Evolutionary conservation across 148 eudicot genomes (phyloP).

Genomic region (Amaranthus palmeri): DNA sequence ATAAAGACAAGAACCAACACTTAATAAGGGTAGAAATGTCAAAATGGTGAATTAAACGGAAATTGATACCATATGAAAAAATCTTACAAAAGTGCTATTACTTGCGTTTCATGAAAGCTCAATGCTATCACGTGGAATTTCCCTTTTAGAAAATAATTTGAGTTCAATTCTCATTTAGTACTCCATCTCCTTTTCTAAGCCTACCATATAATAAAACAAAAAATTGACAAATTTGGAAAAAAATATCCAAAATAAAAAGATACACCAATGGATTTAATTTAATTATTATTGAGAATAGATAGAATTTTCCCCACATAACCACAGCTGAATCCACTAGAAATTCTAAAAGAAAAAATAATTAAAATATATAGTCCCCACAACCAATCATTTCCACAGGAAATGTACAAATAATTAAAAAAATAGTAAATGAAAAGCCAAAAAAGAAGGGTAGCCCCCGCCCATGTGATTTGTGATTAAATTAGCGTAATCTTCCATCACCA

Average conservation of each 20-base stretch:
- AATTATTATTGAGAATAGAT: neutral
- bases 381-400: conserved; percentile 26
- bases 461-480: conserved; percentile 20
- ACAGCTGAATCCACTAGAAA: neutral
- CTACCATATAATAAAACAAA: no score
- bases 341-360: neutral
- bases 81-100: no score
- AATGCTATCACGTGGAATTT: no score
- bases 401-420: conserved; percentile 12
- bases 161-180: no score
- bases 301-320: neutral
- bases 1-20: no score
- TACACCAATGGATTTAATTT: neutral
- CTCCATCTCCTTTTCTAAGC: no score
- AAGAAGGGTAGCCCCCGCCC: conserved; percentile 18
- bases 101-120: no score
- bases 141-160: no score
- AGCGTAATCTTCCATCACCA: conserved; percentile 8
- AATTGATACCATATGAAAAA: no score
- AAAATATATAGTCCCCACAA: conserved; percentile 13
- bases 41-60: no score
- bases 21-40: no score
- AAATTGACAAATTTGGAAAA: neutral
- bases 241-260: neutral
- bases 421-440: conserved; percentile 10